These are phyloP conservation scores for Phytopythium helicoides DNA, from an alignment of 352 stramenopile species.

Conservation along the genomic window DNA sequence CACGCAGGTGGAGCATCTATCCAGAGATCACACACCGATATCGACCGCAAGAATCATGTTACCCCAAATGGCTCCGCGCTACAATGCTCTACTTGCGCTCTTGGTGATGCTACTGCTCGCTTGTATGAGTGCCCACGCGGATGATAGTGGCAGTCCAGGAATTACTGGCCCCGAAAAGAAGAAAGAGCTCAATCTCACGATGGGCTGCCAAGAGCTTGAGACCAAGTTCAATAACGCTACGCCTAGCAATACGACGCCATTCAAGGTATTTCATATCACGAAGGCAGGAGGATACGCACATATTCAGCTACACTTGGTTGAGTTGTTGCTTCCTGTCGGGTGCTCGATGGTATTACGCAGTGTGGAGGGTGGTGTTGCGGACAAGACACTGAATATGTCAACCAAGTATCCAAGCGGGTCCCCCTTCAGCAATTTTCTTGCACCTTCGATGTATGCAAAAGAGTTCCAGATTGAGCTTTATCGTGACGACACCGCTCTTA, in stretches of 20 bases:
- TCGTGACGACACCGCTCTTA: constrained; percentile 8
- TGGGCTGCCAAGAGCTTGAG: constrained; percentile 57
- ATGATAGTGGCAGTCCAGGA: too few species aligned
- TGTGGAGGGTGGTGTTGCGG: constrained; percentile 41
- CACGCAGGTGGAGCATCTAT: too few species aligned
- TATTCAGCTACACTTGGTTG: constrained; percentile 44
- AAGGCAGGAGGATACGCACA: constrained; percentile 55
- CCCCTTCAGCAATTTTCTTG: constrained; percentile 21
- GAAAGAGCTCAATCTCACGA: constrained; percentile 16
- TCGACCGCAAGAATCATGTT: too few species aligned
- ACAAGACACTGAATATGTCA: constrained; percentile 42
- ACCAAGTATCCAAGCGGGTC: constrained; percentile 25
- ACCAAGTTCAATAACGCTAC: constrained; percentile 37
- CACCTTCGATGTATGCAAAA: constrained; percentile 39
- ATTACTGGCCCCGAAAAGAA: not conserved
- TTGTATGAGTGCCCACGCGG: too few species aligned
- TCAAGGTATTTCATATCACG: constrained; percentile 46
- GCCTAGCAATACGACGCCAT: constrained; percentile 23
- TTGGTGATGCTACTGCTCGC: too few species aligned
- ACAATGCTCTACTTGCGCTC: too few species aligned
- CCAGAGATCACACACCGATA: too few species aligned
- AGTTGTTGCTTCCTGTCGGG: constrained; percentile 43
- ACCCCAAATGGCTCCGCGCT: too few species aligned
- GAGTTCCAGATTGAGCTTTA: constrained; percentile 66
- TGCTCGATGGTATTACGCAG: constrained; percentile 37